A percentile compares a stretch with the other conserved stretches of the same genome.
Evolutionary conservation across 176 grass and related monocot genomes (phyloP).

Genomic region (Zea mays): DNA sequence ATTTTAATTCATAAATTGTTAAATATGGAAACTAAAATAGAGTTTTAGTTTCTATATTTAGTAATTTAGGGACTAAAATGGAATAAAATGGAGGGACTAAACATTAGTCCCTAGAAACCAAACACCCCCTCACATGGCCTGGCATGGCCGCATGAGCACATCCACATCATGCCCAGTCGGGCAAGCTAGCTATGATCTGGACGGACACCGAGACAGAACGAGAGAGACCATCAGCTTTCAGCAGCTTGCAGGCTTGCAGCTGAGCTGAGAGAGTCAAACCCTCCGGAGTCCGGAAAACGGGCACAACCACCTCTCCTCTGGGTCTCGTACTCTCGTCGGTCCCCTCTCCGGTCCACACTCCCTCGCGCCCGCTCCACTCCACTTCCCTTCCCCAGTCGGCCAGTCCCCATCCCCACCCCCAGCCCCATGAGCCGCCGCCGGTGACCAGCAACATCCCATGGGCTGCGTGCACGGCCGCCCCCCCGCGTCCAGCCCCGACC

Average conservation of each 20-base stretch:
- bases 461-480: constrained; percentile 77
- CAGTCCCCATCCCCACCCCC: background rate
- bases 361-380: constrained; percentile 11
- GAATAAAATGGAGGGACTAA: too few species aligned
- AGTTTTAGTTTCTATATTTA: too few species aligned
- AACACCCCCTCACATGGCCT: background rate
- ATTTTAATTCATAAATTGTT: too few species aligned
- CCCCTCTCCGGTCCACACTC: constrained; percentile 20
- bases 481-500: constrained; percentile 41
- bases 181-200: background rate
- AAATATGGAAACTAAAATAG: too few species aligned
- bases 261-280: constrained; percentile 37
- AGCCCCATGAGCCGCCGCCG: constrained; percentile 42
- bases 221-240: constrained; percentile 25
- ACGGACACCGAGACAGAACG: constrained; percentile 20
- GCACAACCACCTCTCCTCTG: constrained; percentile 5
- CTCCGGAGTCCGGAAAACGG: background rate
- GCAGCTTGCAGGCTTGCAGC: background rate
- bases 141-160: background rate
- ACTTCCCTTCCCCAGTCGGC: background rate
- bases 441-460: constrained; percentile 51
- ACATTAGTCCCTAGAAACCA: too few species aligned
- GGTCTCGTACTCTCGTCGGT: background rate
- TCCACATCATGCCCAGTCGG: constrained; percentile 10
- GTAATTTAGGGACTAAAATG: too few species aligned